A percentile compares a stretch with the other conserved stretches of the same genome.
Conservation (phyloP, 2,329 filamentous ascomycete species). For the Chaetomiaceae sp. region DNA sequence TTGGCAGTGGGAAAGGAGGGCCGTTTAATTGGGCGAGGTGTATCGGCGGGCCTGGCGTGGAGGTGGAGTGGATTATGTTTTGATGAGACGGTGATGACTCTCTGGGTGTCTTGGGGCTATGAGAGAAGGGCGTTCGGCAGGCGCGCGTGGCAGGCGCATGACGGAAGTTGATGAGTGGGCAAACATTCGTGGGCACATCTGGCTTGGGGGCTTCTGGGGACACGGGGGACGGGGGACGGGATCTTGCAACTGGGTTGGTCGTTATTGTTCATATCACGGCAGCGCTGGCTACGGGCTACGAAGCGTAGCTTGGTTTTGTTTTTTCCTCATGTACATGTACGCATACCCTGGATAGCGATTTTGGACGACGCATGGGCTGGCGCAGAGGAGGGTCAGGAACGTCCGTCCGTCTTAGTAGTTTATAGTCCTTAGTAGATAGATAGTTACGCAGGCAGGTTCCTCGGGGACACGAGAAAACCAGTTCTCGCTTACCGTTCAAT, state of each 20-base stretch:
- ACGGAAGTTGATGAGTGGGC: no score
- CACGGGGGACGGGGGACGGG: neutral
- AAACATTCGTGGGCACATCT: no score
- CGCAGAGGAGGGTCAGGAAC: neutral
- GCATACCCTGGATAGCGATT: constrained; percentile 10
- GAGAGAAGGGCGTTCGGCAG: no score
- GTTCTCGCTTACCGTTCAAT: neutral
- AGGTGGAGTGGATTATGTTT: constrained; percentile 64
- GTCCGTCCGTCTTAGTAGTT: neutral
- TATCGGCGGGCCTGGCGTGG: constrained; percentile 49
- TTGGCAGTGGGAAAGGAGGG: constrained; percentile 29
- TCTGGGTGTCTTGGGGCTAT: no score
- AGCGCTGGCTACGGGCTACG: constrained; percentile 1
- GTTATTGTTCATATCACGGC: neutral
- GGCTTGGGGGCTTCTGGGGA: neutral
- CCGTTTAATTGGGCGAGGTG: constrained; percentile 54
- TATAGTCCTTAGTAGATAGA: constrained; percentile 1
- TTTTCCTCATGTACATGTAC: constrained; percentile 1
- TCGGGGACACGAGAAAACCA: neutral
- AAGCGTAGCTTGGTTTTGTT: neutral
- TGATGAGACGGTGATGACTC: constrained; percentile 29
- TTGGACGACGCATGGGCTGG: constrained; percentile 1
- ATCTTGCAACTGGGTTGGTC: neutral
- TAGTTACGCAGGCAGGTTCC: constrained; percentile 2
- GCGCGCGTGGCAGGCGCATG: no score